Evolutionary conservation across 495 filamentous ascomycete species (phyloP).

Genomic region (Penicillium samsonianum): DNA sequence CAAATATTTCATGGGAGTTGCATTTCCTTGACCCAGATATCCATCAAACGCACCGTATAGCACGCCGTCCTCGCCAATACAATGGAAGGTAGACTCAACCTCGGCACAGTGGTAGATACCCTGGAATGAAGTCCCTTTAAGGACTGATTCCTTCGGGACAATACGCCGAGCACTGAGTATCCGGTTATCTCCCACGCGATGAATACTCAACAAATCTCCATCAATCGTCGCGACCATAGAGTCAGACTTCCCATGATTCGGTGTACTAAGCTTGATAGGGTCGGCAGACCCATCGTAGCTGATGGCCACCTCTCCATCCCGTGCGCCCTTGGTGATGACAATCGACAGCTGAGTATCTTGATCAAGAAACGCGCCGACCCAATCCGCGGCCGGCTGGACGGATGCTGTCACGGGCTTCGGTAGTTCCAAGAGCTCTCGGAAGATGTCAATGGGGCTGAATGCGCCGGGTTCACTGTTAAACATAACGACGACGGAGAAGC

Average conservation of each 20-base stretch:
- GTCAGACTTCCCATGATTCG: slow-evolving; percentile 11
- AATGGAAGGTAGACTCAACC: slow-evolving; percentile 35
- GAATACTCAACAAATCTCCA: slow-evolving; percentile 23
- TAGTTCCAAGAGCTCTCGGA: slow-evolving; percentile 19
- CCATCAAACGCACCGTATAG: slow-evolving; percentile 38
- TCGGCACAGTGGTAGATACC: slow-evolving; percentile 33
- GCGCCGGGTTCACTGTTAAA: slow-evolving; percentile 34
- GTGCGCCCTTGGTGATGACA: slow-evolving; percentile 18
- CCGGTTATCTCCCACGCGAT: slow-evolving; percentile 30
- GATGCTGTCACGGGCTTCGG: slow-evolving; percentile 6
- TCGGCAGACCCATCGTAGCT: slow-evolving; percentile 18
- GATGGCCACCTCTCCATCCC: slow-evolving; percentile 21
- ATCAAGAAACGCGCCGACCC: slow-evolving; percentile 34
- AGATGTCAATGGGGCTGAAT: slow-evolving; percentile 16
- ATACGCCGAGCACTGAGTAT: slow-evolving; percentile 27
- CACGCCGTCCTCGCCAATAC: slow-evolving; percentile 26
- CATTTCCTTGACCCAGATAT: slow-evolving; percentile 31
- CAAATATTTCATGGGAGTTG: slow-evolving; percentile 28
- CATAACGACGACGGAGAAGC: slow-evolving; percentile 32
- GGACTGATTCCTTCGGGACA: slow-evolving; percentile 5
- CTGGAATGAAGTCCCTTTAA: slow-evolving; percentile 13
- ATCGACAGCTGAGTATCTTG: slow-evolving; percentile 27
- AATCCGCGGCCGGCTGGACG: slow-evolving; percentile 10
- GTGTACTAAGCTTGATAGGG: slow-evolving; percentile 12
- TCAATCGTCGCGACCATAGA: slow-evolving; percentile 22